Percentiles rank a stretch among this genome's conserved stretches.
Conservation (phyloP, 768 basidiomycete species). For the Boletales sp. region DNA sequence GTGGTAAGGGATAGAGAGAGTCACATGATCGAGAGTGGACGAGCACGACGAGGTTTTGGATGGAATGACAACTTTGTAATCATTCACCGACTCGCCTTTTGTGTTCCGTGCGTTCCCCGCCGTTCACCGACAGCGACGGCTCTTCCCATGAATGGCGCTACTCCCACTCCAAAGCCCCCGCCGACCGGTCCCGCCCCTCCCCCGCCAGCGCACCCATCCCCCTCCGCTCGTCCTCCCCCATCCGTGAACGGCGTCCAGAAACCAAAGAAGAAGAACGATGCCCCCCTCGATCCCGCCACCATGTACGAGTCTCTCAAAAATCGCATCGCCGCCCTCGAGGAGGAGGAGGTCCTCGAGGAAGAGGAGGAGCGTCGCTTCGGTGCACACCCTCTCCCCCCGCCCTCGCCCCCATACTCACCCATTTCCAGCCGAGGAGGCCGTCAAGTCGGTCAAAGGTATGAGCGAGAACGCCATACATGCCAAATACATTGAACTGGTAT, state of each 20-base stretch:
- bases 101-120: conserved; percentile 28
- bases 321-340: conserved; percentile 85
- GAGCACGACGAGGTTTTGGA: too few relatives aligned
- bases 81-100: conserved; percentile 25
- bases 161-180: conserved; percentile 45
- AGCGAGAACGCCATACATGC: conserved; percentile 79
- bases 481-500: conserved; percentile 86
- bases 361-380: conserved; percentile 81
- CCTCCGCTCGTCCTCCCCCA: conserved; percentile 31
- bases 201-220: conserved; percentile 47
- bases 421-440: conserved; percentile 76
- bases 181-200: conserved; percentile 59
- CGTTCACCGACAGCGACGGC: conserved; percentile 10
- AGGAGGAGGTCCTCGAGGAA: conserved; percentile 82
- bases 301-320: conserved; percentile 90
- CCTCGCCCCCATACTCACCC: conserved; percentile 8
- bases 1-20: neutral
- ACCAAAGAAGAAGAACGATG: conserved; percentile 65
- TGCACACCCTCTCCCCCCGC: conserved; percentile 34
- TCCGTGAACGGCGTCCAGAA: conserved; percentile 38
- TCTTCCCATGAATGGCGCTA: conserved; percentile 47
- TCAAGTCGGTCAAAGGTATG: conserved; percentile 79
- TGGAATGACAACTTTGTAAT: neutral
- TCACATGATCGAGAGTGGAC: conserved; percentile 17
- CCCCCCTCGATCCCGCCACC: conserved; percentile 73